phyloP scores from a whole-genome alignment of 2,329 filamentous ascomycete genomes.

The Stagonosporopsis cucurbitacearum region DNA sequence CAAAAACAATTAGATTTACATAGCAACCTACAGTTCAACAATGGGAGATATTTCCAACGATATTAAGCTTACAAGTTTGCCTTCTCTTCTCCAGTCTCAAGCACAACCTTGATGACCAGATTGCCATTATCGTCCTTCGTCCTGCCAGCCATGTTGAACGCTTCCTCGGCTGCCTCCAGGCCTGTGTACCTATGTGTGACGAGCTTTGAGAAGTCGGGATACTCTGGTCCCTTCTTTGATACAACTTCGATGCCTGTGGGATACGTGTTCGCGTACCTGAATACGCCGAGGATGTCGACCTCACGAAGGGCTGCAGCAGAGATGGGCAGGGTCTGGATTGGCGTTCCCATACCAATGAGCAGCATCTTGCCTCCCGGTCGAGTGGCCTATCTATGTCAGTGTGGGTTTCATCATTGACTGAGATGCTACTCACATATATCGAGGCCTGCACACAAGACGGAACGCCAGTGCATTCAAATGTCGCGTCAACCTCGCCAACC shows the following conservation, averaged over 20 bases:
- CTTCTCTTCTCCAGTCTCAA: conserved; percentile 51
- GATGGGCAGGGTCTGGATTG: conserved; percentile 75
- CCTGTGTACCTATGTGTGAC: conserved; percentile 77
- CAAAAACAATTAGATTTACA: background rate
- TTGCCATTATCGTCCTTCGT: conserved; percentile 72
- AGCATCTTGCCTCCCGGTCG: conserved; percentile 74
- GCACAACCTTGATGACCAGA: conserved; percentile 74
- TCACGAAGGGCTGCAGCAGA: conserved; percentile 76
- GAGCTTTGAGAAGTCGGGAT: conserved; percentile 72
- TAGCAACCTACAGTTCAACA: background rate
- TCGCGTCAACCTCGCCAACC: conserved; percentile 67
- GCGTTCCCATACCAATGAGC: conserved; percentile 81
- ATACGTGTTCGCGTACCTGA: conserved; percentile 80
- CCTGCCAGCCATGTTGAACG: conserved; percentile 73
- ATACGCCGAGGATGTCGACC: conserved; percentile 79
- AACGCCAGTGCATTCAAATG: conserved; percentile 80
- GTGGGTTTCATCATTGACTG: background rate
- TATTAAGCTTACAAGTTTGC: conserved; percentile 22
- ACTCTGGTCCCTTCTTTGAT: conserved; percentile 53
- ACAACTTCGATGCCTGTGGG: conserved; percentile 70
- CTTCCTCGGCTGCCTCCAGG: conserved; percentile 65
- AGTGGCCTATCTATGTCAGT: conserved; percentile 55
- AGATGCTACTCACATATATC: conserved; percentile 63
- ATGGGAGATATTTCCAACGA: background rate
- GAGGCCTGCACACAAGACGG: conserved; percentile 76